A percentile compares a stretch with the other conserved stretches of the same genome.
Conservation (phyloP, 2,329 filamentous ascomycete genomes). For the Teratosphaeria nubilosa region DNA sequence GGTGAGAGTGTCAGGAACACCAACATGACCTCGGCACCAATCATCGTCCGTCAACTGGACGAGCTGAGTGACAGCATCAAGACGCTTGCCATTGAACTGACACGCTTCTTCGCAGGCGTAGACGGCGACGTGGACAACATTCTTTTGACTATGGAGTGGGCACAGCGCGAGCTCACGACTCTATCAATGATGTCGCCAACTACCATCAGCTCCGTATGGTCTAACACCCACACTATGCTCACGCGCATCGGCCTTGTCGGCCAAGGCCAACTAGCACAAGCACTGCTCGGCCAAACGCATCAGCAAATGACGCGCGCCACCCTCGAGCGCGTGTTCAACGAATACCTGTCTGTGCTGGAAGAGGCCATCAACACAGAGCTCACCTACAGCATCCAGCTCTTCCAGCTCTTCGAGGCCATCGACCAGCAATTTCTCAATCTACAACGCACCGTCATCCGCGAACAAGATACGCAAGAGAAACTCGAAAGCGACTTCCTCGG, state of each 20-base stretch:
- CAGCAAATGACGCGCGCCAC: constrained; percentile 72
- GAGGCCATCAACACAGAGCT: constrained; percentile 81
- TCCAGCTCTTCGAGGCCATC: constrained; percentile 82
- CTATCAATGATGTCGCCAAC: constrained; percentile 53
- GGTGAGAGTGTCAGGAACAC: constrained; percentile 80
- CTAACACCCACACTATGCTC: constrained; percentile 73
- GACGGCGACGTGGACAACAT: constrained; percentile 90
- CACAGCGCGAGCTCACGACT: constrained; percentile 68
- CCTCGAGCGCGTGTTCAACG: constrained; percentile 76
- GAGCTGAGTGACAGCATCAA: constrained; percentile 78
- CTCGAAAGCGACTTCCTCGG: constrained; percentile 72
- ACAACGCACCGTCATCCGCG: constrained; percentile 72
- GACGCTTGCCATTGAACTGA: constrained; percentile 73
- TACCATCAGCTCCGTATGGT: constrained; percentile 62
- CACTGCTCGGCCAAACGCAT: constrained; percentile 68
- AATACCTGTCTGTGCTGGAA: constrained; percentile 79
- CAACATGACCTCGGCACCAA: constrained; percentile 80
- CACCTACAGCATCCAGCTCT: constrained; percentile 67
- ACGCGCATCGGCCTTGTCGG: constrained; percentile 75
- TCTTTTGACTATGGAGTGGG: constrained; percentile 93
- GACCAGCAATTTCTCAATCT: constrained; percentile 86
- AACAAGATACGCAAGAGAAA: constrained; percentile 70
- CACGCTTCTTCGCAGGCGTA: constrained; percentile 84
- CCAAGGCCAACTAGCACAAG: constrained; percentile 51
- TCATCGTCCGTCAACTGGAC: constrained; percentile 79